Percentiles rank a stretch among this genome's conserved stretches.
Evolutionary conservation across 305 asterid species (phyloP).

Genomic region (Euphrasia arctica): DNA sequence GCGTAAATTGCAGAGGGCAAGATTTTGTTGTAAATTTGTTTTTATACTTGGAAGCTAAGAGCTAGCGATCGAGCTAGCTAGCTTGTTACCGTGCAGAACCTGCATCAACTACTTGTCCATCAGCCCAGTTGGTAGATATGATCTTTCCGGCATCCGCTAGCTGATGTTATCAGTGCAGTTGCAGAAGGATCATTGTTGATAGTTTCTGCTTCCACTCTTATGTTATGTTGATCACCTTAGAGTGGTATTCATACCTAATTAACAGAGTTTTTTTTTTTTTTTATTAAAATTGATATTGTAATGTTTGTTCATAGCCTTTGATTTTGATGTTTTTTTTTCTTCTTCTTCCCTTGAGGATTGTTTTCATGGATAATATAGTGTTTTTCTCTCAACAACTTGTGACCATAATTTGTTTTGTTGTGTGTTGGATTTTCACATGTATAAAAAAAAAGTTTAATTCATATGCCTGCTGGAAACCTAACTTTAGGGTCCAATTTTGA

Average conservation of each 20-base stretch:
- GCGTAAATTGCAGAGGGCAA: conserved; percentile 32
- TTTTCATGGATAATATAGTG: not conserved
- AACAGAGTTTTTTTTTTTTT: not conserved
- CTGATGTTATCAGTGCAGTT: not conserved
- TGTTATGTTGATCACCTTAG: not conserved
- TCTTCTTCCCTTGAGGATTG: not conserved
- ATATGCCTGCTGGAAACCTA: too few species aligned
- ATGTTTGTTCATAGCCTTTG: not conserved
- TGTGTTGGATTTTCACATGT: not conserved
- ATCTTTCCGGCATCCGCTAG: conserved; percentile 1
- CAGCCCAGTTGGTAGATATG: not conserved
- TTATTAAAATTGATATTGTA: not conserved
- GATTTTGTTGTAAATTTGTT: conserved; percentile 4
- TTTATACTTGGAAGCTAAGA: conserved; percentile 25
- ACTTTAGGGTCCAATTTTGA: too few species aligned
- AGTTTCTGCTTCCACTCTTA: not conserved
- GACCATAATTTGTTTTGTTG: not conserved
- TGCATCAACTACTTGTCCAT: not conserved
- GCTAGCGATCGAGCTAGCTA: not conserved
- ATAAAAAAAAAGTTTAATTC: too few species aligned
- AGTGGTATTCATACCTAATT: not conserved
- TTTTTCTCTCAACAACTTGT: not conserved
- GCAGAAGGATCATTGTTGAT: not conserved
- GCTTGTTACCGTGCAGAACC: conserved; percentile 15
- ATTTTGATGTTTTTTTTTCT: too few species aligned